Evolutionary conservation across 2,329 filamentous ascomycete species (phyloP), one percentile per base, ranked within the genome.

Genomic region (Calonectria montana): DNA sequence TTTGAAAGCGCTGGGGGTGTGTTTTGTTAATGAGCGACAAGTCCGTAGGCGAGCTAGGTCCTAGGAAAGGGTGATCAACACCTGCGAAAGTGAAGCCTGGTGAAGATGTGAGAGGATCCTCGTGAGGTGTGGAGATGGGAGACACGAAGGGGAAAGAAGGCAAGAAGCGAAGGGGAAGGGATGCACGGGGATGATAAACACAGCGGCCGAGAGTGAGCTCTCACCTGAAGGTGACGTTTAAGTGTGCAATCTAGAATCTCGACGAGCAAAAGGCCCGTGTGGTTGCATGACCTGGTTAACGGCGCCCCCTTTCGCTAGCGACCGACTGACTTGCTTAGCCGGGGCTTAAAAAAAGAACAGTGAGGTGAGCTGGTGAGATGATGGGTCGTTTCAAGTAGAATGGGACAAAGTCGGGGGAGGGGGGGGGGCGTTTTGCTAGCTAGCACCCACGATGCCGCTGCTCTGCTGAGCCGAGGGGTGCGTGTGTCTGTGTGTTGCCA

Each of bases 351-450:
- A 65, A 35, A 65, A 69, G 15, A 53, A 55, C 35, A 48, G 45
- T 21, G 21, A 48, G 45, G 47, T 27, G 47, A 12, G n/a, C 12
- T 67, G 55, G 69, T 67, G 67, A 75, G 67, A 73, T 67, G 73
- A 72, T 57, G 69, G 65, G 65, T 71, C 65, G 76, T 78, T 78
- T 78, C 76, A 78, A 70, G 72, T 78, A 66, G 71, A 78, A 69
- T 74, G 57, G 37, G 39, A 43, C 37, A 67, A 70, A 67, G 37
- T 68, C 68, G 64, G 74, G 59, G 71, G 64, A 73, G 59, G 71
- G 65, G 65, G 61, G 71, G 69, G 37, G 48, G 61, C 57, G 61
- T 55, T 59, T 45, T 50, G 64, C 43, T 57, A 31, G 66, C 55
- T 9, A 31, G 9, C 29, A 31, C 9, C 29, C 29, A 31, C 29